Percentiles rank a stretch among this genome's conserved stretches.
These are phyloP conservation scores for Ciborinia camelliae DNA, from an alignment of 2,329 filamentous ascomycete genomes.

Conservation along the genomic window DNA sequence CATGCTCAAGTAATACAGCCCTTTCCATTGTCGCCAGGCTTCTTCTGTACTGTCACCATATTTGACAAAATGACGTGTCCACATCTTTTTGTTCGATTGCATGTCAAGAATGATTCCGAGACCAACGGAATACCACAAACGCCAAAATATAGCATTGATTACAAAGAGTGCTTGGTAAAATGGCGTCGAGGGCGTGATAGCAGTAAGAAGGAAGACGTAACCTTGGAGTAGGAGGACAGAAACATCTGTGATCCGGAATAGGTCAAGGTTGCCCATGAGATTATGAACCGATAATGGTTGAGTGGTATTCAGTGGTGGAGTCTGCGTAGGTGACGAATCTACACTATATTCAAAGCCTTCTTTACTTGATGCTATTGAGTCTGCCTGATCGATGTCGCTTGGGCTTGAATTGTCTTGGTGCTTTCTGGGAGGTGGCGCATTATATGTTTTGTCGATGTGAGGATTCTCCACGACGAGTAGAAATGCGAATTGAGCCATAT, in stretches of 20 bases:
- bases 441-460: slow-evolving; percentile 97
- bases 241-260: slow-evolving; percentile 83
- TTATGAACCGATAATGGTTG: slow-evolving; percentile 73
- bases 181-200: slow-evolving; percentile 73
- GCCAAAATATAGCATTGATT: slow-evolving; percentile 75
- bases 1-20: slow-evolving; percentile 89
- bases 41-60: slow-evolving; percentile 87
- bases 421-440: slow-evolving; percentile 73
- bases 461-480: slow-evolving; percentile 90
- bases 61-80: slow-evolving; percentile 97
- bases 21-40: slow-evolving; percentile 98
- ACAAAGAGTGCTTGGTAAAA: slow-evolving; percentile 77
- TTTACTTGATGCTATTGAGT: slow-evolving; percentile 37
- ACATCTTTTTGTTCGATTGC: slow-evolving; percentile 87
- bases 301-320: slow-evolving; percentile 39
- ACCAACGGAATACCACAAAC: slow-evolving; percentile 87
- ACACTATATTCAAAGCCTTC: slow-evolving; percentile 37
- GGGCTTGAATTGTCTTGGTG: slow-evolving; percentile 38
- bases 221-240: slow-evolving; percentile 72
- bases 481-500: slow-evolving; percentile 92
- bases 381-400: slow-evolving; percentile 38
- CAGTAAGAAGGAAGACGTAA: slow-evolving; percentile 70
- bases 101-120: slow-evolving; percentile 79
- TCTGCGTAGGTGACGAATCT: slow-evolving; percentile 15
- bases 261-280: slow-evolving; percentile 81